Evolutionary conservation across 1,139 yeast species (phyloP), one percentile per base, ranked within the genome.

Genomic region (Blastobotrys ciferrii): DNA sequence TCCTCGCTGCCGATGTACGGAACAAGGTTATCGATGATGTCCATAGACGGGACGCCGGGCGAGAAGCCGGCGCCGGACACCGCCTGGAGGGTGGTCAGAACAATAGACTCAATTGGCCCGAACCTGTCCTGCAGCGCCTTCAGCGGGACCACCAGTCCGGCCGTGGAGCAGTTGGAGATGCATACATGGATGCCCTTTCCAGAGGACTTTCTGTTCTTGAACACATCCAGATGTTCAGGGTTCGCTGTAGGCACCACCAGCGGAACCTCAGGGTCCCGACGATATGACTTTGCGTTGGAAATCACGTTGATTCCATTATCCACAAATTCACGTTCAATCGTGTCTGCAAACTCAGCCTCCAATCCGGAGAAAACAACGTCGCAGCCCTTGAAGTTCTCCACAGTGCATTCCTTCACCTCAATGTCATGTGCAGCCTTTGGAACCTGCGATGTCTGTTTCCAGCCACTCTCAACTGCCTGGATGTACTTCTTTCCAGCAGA

Each of bases 51-150:
- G 47, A 91, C 96, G 67, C 99, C 99, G 42, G 99, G 99, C 12
- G 96, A 87, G 69, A 87, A 92, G 1, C 99, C 99, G 23, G 95
- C 98, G 59, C 99, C 99, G 6, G 98, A 89, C 56, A 92, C 87
- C 40, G 98, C 98, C 70, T 92, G 99, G 70, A 92, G 71, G 14
- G 98, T 92, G 50, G 98, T 89, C 46, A 96, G 81, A 31, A 96
- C 84, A 61, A 91, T 78, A 30, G 84, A 78, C 53, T 87, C 91
- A 53, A 92, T 80, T 46, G 97, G 96, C 44, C 98, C 98, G 64
- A 86, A 91, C 50, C 75, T 70, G 51, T 89, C 95, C 43, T 85
- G 87, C 61, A 92, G 76, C 14, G 98, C 98, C 66, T 87, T 88
- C 67, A 92, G 76, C 41, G 98, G 98, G 11, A 97, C 97, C 33